Conservation (phyloP, 257 asterid species). For the Petrea volubilis region DNA sequence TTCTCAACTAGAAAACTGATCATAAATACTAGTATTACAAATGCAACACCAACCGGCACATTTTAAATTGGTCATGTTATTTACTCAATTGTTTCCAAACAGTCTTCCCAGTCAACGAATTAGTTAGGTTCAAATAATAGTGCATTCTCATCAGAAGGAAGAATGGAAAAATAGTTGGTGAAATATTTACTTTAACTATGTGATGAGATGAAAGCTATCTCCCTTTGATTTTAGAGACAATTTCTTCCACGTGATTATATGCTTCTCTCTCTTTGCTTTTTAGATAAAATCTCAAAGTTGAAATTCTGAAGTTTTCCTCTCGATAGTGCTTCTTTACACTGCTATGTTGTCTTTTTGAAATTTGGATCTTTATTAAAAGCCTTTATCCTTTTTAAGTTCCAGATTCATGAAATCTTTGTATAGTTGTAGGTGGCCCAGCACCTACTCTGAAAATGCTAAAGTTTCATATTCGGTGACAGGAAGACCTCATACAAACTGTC, state of each 20-base stretch:
- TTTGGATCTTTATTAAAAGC: neutral
- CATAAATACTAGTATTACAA: too few species aligned
- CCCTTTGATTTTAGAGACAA: neutral
- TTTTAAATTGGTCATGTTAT: neutral
- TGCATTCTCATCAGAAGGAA: constrained; percentile 4
- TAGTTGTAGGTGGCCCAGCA: neutral
- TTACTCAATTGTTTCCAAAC: neutral
- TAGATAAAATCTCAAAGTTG: neutral
- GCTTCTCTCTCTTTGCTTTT: neutral
- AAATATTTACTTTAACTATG: neutral
- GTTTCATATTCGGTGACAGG: neutral
- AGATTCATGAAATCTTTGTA: neutral
- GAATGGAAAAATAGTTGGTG: neutral
- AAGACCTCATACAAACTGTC: constrained; percentile 3
- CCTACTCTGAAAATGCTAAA: neutral
- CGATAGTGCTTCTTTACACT: neutral
- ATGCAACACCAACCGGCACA: neutral
- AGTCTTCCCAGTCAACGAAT: neutral
- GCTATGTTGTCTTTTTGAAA: neutral
- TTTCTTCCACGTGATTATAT: neutral
- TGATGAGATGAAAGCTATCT: neutral
- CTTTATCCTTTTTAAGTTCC: neutral
- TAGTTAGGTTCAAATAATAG: constrained; percentile 8
- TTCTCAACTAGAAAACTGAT: too few species aligned
- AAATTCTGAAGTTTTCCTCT: constrained; percentile 1